A percentile compares a stretch with the other conserved stretches of the same genome.
Evolutionary conservation across 2,329 filamentous ascomycete species (phyloP).

Genomic region (Didymosphaeria variabile): DNA sequence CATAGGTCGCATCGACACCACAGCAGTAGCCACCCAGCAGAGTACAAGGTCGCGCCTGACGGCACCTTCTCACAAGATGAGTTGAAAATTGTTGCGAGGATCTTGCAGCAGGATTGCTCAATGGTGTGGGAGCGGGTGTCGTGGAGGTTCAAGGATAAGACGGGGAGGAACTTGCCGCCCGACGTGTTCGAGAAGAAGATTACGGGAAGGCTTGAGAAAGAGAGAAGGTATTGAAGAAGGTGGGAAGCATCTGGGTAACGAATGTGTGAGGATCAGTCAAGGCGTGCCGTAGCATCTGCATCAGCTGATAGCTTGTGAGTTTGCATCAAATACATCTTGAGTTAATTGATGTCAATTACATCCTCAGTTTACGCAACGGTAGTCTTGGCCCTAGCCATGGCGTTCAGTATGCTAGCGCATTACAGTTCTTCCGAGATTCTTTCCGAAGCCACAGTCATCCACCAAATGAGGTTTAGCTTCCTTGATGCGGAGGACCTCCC

Average conservation of each 20-base stretch:
- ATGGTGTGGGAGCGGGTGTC: conserved; percentile 59
- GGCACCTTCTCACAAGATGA: conserved; percentile 42
- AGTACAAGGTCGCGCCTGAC: conserved; percentile 38
- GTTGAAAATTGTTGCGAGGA: conserved; percentile 53
- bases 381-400: too few relatives aligned
- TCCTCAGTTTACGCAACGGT: neutral
- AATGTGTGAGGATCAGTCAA: neutral
- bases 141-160: conserved; percentile 59
- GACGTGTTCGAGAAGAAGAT: conserved; percentile 57
- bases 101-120: conserved; percentile 55
- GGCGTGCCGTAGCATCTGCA: neutral
- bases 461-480: neutral
- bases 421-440: neutral
- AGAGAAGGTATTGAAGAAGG: conserved; percentile 5
- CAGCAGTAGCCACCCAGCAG: conserved; percentile 14
- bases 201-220: conserved; percentile 28
- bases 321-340: neutral
- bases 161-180: conserved; percentile 55
- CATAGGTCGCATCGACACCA: conserved; percentile 4
- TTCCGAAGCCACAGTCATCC: neutral
- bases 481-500: neutral
- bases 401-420: neutral
- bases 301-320: neutral
- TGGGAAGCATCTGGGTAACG: too few relatives aligned
- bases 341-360: too few relatives aligned